These are phyloP conservation scores for Ophiostoma australiae DNA, from an alignment of 2,329 filamentous ascomycete genomes.

Conservation along the genomic window DNA sequence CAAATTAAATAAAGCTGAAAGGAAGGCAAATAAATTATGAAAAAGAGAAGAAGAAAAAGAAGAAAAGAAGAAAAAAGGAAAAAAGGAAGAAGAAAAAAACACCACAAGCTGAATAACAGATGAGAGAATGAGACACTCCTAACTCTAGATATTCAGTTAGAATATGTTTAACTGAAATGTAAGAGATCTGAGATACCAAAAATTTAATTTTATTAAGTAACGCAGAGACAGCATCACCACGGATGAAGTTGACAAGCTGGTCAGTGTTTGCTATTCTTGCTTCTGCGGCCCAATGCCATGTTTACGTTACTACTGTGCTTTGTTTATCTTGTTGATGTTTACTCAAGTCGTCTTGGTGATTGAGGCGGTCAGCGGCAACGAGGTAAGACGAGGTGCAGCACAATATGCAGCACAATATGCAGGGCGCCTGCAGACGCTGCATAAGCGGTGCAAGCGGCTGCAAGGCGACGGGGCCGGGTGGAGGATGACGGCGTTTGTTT, in stretches of 20 bases:
- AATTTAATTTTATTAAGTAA: too few species aligned
- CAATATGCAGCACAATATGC: slow-evolving; percentile 12
- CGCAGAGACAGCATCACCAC: neutral
- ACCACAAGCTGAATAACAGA: neutral
- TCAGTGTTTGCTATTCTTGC: neutral
- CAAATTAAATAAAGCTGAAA: neutral
- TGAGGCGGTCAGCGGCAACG: slow-evolving; percentile 18
- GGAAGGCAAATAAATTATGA: neutral
- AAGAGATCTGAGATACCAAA: too few species aligned
- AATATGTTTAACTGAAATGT: too few species aligned
- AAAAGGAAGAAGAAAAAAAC: neutral
- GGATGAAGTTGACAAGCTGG: neutral
- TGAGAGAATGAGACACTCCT: neutral
- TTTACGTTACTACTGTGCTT: neutral
- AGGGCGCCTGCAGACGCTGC: slow-evolving; percentile 14
- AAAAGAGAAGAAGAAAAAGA: neutral
- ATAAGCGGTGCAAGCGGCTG: neutral
- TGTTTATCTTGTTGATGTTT: slow-evolving; percentile 11
- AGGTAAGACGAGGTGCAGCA: slow-evolving; percentile 16
- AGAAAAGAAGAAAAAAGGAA: neutral
- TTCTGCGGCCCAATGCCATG: neutral
- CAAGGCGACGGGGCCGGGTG: neutral
- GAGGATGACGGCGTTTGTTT: neutral
- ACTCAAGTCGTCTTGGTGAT: slow-evolving; percentile 23
- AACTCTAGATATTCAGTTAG: too few species aligned